These are phyloP conservation scores for Lobulomyces angularis DNA, from an alignment of 192 early-diverging fungal genomes.

Conservation along the genomic window DNA sequence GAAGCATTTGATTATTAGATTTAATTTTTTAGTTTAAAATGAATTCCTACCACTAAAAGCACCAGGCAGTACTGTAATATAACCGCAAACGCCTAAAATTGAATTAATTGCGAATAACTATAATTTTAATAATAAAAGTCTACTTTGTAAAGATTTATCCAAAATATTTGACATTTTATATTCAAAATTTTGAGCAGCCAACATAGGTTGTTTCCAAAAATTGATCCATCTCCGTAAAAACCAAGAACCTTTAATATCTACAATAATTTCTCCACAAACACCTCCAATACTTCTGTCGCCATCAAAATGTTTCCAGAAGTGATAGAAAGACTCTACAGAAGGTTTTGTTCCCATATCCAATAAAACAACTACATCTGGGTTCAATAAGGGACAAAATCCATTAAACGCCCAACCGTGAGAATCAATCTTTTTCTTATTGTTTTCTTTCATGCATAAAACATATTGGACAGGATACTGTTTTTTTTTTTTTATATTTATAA, in stretches of 20 bases:
- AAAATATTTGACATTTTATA: conserved; percentile 6
- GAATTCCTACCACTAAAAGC: not conserved
- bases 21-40: not conserved
- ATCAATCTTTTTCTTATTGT: conserved; percentile 28
- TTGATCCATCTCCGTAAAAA: not conserved
- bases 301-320: conserved; percentile 43
- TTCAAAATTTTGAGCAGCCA: conserved; percentile 7
- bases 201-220: not conserved
- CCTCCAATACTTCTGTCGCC: conserved; percentile 37
- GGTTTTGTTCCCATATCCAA: conserved; percentile 47
- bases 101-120: not conserved
- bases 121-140: not conserved
- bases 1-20: not conserved
- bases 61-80: conserved; percentile 5
- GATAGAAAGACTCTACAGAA: conserved; percentile 29
- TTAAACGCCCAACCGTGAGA: conserved; percentile 52
- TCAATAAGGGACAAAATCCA: conserved; percentile 36
- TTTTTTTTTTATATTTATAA: conserved; percentile 1
- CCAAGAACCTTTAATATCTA: conserved; percentile 13
- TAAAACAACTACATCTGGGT: conserved; percentile 39
- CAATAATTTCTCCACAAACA: conserved; percentile 49
- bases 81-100: not conserved
- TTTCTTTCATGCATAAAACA: conserved; percentile 3
- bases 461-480: conserved; percentile 1
- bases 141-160: conserved; percentile 2